Conservation (phyloP, 2,329 filamentous ascomycete genomes). For the Pseudogymnoascus sp. region DNA sequence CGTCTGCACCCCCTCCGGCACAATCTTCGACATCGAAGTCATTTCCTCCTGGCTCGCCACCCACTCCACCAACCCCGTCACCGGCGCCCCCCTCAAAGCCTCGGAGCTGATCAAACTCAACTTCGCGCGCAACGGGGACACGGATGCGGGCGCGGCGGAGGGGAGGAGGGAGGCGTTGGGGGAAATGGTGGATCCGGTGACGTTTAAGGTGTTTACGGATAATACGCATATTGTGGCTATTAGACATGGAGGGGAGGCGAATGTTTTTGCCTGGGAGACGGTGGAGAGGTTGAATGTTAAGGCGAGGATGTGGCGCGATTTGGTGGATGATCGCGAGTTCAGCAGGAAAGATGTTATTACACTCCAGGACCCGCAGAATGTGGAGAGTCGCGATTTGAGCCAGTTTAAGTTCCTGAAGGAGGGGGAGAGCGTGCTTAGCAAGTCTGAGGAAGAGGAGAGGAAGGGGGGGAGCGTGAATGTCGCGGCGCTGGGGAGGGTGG, state of each 20-base stretch:
- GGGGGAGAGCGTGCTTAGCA: conserved; percentile 60
- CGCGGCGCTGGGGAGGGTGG: conserved; percentile 66
- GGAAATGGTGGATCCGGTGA: conserved; percentile 92
- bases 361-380: conserved; percentile 88
- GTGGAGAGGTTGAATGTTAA: conserved; percentile 94
- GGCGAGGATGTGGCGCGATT: conserved; percentile 87
- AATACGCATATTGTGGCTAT: conserved; percentile 95
- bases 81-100: conserved; percentile 68
- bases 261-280: conserved; percentile 95
- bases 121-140: conserved; percentile 82
- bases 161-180: conserved; percentile 47
- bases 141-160: conserved; percentile 34
- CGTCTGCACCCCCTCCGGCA: conserved; percentile 80
- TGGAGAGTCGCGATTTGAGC: conserved; percentile 72
- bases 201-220: conserved; percentile 94
- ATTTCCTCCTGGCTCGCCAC: conserved; percentile 93
- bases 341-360: conserved; percentile 88
- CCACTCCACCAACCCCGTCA: conserved; percentile 84
- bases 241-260: conserved; percentile 70
- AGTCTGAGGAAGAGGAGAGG: conserved; percentile 61
- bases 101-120: conserved; percentile 84
- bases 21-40: conserved; percentile 90
- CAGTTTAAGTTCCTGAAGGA: conserved; percentile 86
- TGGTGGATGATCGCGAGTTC: conserved; percentile 83
- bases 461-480: conserved; percentile 67